Evolutionary conservation across 352 stramenopile genomes (phyloP), one percentile per base, ranked within the genome.

Genomic region (Pythium pectinolyticum): DNA sequence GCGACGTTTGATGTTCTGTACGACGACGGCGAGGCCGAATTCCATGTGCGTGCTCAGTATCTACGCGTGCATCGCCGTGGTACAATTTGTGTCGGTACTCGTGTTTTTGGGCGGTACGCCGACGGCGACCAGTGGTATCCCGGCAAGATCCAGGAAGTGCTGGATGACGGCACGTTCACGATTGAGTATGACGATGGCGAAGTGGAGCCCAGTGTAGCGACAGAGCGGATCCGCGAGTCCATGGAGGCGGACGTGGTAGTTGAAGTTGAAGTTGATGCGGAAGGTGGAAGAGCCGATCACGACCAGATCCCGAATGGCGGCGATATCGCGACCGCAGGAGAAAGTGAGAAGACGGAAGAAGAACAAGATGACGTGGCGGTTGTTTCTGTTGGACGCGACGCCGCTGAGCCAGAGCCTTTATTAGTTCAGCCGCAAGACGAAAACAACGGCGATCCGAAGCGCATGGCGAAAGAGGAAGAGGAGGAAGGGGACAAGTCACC

Each of bases 121-220:
- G 80, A 77, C 12, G 79, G 77, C 31, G 79, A 89, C 43, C 80
- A 93, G 51, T 87, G 75, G 70, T 93, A 91, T 45, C 66, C 80
- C 12, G 86, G 83, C 11, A 74, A 72, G 47, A 74, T 94, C 53
- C 61, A 78, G 0, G 80, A 88, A 17, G 75, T 91, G 17, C 70
- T 83, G 40, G 80, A 86, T 40, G 75, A 87, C 52, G 81, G 75
- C 12, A 73, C 57, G 35, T 94, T 89, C 73, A 88, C 76, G 35
- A 78, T 92, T 54, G 78, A 84, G 47, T 93, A 95, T 65, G 83
- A 95, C 66, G 86, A 92, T 69, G 72, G 73, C n/a, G 81, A 94
- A 35, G 70, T 86, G n/a, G 81, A 92, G 53, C 40, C 64, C 3
- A 61, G 86, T 34, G 80, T 95, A 0, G 39, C 74, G 25, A 30